Percentiles rank a stretch among this genome's conserved stretches.
These are phyloP conservation scores for Tirmania nivea DNA, from an alignment of 495 filamentous ascomycete genomes.

Conservation along the genomic window DNA sequence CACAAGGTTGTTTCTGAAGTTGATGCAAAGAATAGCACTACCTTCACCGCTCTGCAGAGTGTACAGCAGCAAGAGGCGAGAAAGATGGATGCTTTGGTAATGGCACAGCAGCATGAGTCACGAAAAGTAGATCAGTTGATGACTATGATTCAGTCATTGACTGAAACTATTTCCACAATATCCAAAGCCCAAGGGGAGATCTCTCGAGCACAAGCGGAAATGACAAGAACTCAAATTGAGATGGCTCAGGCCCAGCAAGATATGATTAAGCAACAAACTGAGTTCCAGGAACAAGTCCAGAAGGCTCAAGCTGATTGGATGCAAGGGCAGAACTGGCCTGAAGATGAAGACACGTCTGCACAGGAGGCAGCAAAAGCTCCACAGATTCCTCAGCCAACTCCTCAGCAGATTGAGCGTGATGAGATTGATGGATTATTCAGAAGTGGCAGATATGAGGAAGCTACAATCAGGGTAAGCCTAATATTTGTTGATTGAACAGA, in stretches of 20 bases:
- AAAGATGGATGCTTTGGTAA: constrained; percentile 41
- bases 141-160: constrained; percentile 43
- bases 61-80: constrained; percentile 44
- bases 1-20: constrained; percentile 41
- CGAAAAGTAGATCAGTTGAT: constrained; percentile 33
- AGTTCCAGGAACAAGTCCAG: constrained; percentile 20
- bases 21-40: constrained; percentile 40
- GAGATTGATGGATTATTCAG: constrained; percentile 43
- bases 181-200: not conserved
- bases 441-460: constrained; percentile 47
- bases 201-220: constrained; percentile 1
- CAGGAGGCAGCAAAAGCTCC: constrained; percentile 19
- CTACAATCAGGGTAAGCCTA: constrained; percentile 35
- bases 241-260: constrained; percentile 2
- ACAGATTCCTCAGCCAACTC: constrained; percentile 25
- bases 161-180: constrained; percentile 36
- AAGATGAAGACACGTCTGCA: not conserved
- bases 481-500: not conserved
- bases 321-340: constrained; percentile 6
- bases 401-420: constrained; percentile 43
- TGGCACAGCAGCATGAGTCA: not conserved
- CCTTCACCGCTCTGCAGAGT: constrained; percentile 42
- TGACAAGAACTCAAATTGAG: constrained; percentile 1
- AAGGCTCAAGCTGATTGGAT: constrained; percentile 20
- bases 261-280: constrained; percentile 15